phyloP scores from a whole-genome alignment of 257 asterid species.

The Scutellaria galericulata region DNA sequence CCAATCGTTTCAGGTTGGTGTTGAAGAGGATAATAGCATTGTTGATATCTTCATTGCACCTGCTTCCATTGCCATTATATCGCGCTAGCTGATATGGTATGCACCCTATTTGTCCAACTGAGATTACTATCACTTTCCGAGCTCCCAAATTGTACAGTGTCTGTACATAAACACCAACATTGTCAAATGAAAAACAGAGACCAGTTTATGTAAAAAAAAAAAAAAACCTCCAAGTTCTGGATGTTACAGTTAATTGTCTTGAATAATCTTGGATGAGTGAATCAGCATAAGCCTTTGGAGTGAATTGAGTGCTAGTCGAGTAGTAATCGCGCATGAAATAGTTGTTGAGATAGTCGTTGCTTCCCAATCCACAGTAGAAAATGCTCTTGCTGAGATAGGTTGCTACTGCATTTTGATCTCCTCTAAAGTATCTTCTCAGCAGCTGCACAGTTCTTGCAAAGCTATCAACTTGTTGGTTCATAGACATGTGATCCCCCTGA shows the following conservation, averaged over 20 bases:
- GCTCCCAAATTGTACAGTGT: constrained; percentile 76
- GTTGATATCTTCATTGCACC: constrained; percentile 89
- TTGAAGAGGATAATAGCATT: constrained; percentile 72
- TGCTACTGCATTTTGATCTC: constrained; percentile 53
- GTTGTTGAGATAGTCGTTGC: constrained; percentile 92
- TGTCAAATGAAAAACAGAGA: background rate
- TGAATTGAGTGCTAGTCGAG: constrained; percentile 57
- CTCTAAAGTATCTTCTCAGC: constrained; percentile 64
- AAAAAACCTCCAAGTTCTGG: background rate
- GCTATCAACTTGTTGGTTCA: constrained; percentile 74
- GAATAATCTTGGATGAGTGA: constrained; percentile 78
- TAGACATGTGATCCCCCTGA: constrained; percentile 81
- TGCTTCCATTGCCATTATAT: constrained; percentile 65
- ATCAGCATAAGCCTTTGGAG: constrained; percentile 70
- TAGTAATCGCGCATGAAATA: constrained; percentile 82
- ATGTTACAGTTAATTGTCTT: constrained; percentile 58
- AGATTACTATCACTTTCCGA: constrained; percentile 73
- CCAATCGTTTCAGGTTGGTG: constrained; percentile 63
- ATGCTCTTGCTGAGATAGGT: constrained; percentile 72
- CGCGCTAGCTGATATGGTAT: constrained; percentile 86
- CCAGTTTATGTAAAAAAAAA: too few relatives aligned
- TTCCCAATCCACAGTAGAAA: constrained; percentile 81
- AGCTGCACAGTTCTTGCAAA: constrained; percentile 63
- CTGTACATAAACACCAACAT: constrained; percentile 37
- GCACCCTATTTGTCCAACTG: constrained; percentile 83